Evolutionary conservation across 495 filamentous ascomycete species (phyloP).

Genomic region (Aspergillus bridgeri): DNA sequence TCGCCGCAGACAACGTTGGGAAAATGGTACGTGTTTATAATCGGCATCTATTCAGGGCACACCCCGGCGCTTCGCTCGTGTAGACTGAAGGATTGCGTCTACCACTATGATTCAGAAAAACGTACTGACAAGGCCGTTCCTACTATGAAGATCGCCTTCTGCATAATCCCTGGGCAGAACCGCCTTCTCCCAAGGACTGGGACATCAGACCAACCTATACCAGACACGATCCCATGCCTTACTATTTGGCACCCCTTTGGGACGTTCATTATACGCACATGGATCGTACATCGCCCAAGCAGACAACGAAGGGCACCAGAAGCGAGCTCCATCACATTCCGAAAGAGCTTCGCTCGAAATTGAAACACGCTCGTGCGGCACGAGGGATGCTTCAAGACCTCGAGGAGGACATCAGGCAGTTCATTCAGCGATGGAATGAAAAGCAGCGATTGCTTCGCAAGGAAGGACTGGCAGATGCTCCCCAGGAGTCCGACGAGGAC

Average conservation of each 20-base stretch:
- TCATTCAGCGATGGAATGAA: slow-evolving; percentile 59
- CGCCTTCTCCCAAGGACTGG: slow-evolving; percentile 81
- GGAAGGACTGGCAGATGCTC: slow-evolving; percentile 47
- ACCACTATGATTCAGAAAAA: not conserved
- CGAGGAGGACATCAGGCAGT: slow-evolving; percentile 59
- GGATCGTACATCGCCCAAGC: slow-evolving; percentile 35
- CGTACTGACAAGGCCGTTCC: slow-evolving; percentile 16
- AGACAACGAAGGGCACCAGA: slow-evolving; percentile 34
- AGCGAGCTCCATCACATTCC: slow-evolving; percentile 45
- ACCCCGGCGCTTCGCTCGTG: too few relatives aligned
- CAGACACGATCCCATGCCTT: slow-evolving; percentile 69
- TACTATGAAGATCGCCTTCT: slow-evolving; percentile 68
- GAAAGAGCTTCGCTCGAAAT: slow-evolving; percentile 52
- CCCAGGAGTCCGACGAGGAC: slow-evolving; percentile 51
- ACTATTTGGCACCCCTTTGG: slow-evolving; percentile 86
- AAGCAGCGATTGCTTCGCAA: slow-evolving; percentile 35
- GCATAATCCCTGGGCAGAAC: slow-evolving; percentile 79
- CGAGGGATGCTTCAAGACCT: slow-evolving; percentile 62
- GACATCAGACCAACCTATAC: slow-evolving; percentile 72
- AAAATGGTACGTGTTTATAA: slow-evolving; percentile 69
- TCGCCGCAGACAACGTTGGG: slow-evolving; percentile 82
- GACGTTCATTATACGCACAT: slow-evolving; percentile 60
- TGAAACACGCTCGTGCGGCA: slow-evolving; percentile 69
- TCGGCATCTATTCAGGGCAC: too few relatives aligned
- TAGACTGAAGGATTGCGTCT: not conserved